Evolutionary conservation across 495 filamentous ascomycete species (phyloP), one percentile per base, ranked within the genome.

Genomic region (Cetradonia linearis): DNA sequence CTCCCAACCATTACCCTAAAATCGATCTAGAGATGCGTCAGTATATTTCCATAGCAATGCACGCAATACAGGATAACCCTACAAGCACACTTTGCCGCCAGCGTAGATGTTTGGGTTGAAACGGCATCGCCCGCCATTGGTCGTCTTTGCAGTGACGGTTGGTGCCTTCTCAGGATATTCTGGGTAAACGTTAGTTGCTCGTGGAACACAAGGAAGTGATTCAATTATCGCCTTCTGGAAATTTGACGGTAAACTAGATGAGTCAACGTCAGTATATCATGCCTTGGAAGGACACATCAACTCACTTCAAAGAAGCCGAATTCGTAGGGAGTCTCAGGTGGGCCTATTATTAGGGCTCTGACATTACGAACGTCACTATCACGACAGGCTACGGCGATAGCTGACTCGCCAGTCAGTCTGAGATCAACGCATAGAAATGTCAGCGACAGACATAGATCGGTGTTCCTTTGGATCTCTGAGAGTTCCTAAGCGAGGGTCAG

Each of bases 81-180:
- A 95, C 87, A 98, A 73, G 75, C 93, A 98, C 46, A 98, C 91
- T 74, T 88, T 92, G 10, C 93, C 93, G 36, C 71, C 80, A 5
- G 89, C 82, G 69, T 98, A 98, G 63, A 98, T 95, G 69, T 98
- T 98, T 11, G 93, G 93, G 66, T 96, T 96, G 77, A 96, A 98
- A 5, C 93, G 84, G 66, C 85, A 89, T 55, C 84, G 75, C 30
- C 93, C 94, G 20, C 78, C 77, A 70, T 97, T 96, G 4, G 93
- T 98, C 2, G 94, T 96, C 40, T 83, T 77, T 7, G 86, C 83
- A 9, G 71, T 83, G 14, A 97, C 91, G 4, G 64, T 66, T 2
- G 93, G 93, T 4, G 91, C 84, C 60, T 84, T 91, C 55, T 81
- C 84, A 14, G 93, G 93, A 67, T 98, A 98, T 14, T 95, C 91